Conservation (phyloP, 2,329 filamentous ascomycete genomes). For the Trichoderma arundinaceum region DNA sequence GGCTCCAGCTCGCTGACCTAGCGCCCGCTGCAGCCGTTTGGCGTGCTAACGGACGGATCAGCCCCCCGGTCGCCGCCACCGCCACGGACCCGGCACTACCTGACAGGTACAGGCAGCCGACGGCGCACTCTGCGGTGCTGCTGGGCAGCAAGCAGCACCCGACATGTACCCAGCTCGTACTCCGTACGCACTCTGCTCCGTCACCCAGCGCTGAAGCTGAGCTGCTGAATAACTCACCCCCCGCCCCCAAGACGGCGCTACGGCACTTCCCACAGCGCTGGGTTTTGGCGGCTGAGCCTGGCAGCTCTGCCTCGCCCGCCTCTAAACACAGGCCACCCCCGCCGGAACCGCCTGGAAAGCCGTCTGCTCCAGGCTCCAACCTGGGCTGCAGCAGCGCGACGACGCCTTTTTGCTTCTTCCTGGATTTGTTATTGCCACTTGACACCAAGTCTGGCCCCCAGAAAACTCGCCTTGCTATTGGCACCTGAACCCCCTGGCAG, state of each 20-base stretch:
- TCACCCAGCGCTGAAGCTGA: not conserved
- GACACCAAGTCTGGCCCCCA: not conserved
- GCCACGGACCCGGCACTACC: conserved; percentile 1
- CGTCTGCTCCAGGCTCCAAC: conserved; percentile 12
- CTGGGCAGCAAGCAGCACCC: not conserved
- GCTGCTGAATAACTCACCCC: conserved; percentile 3
- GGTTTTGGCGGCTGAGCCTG: conserved; percentile 15
- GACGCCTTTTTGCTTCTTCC: not conserved
- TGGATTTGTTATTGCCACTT: not conserved
- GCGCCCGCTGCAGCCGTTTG: conserved; percentile 14
- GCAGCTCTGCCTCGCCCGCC: not conserved
- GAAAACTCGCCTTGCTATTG: conserved; percentile 8
- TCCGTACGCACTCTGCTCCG: not conserved
- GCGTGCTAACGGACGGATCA: conserved; percentile 8
- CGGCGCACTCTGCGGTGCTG: not conserved
- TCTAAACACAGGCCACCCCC: conserved; percentile 1
- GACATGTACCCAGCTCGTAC: not conserved
- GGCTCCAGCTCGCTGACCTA: conserved; percentile 16
- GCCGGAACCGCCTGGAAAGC: conserved; percentile 2
- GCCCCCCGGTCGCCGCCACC: not conserved
- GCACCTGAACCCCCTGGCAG: not conserved
- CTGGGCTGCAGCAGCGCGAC: conserved; percentile 19
- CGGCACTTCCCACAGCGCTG: conserved; percentile 19
- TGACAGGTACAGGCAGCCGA: not conserved
- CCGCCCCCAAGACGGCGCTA: conserved; percentile 23